These are phyloP conservation scores for Ammopiptanthus mongolicus DNA, from an alignment of 306 rosid genomes.

Conservation along the genomic window DNA sequence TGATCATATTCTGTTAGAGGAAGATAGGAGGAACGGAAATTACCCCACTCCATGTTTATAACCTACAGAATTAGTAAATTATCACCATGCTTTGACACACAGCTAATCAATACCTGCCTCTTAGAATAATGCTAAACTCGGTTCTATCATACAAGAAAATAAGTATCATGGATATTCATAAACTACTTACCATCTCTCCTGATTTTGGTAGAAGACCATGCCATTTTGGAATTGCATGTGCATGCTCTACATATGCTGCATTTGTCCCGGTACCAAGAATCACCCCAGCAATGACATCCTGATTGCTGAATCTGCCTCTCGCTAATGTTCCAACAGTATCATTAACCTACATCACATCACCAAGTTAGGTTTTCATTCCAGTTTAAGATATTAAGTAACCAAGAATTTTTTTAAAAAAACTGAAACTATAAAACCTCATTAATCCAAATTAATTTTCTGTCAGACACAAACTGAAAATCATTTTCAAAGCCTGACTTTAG, in stretches of 20 bases:
- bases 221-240: constrained; percentile 93
- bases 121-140: background rate
- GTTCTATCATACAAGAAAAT: background rate
- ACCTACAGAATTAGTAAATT: constrained; percentile 45
- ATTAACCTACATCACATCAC: constrained; percentile 62
- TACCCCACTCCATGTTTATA: constrained; percentile 99
- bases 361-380: constrained; percentile 25
- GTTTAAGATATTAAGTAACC: background rate
- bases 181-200: constrained; percentile 79
- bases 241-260: constrained; percentile 90
- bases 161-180: background rate
- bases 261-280: constrained; percentile 99
- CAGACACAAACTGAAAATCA: constrained; percentile 10
- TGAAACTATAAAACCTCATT: background rate
- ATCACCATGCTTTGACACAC: background rate
- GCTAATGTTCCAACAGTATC: constrained; percentile 97
- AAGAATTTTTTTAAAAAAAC: background rate
- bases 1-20: constrained; percentile 84
- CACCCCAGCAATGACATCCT: constrained; percentile 79
- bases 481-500: background rate
- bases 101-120: background rate
- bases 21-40: constrained; percentile 80
- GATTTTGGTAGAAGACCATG: constrained; percentile 79
- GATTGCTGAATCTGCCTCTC: constrained; percentile 69
- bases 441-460: background rate